Evolutionary conservation across 305 asterid species (phyloP).

Genomic region (Fraxinus platypoda): DNA sequence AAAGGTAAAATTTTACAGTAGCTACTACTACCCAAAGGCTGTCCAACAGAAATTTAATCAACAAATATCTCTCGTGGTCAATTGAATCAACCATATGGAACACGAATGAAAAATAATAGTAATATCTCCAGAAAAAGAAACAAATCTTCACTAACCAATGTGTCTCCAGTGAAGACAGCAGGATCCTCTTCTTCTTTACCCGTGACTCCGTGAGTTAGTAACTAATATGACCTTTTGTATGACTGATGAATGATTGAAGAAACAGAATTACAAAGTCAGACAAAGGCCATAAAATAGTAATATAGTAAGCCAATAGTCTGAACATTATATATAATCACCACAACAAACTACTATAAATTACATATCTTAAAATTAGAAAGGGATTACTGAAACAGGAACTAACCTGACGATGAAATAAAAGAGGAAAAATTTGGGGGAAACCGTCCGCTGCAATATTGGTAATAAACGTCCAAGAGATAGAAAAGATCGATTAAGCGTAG

Average conservation of each 20-base stretch:
- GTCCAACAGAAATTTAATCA: neutral
- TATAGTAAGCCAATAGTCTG: neutral
- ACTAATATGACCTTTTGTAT: slow-evolving; percentile 89
- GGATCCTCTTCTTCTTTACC: slow-evolving; percentile 75
- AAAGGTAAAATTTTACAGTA: neutral
- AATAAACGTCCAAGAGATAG: neutral
- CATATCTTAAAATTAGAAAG: no score
- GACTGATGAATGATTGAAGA: slow-evolving; percentile 50
- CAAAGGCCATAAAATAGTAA: neutral
- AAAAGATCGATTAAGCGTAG: neutral
- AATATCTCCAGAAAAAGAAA: slow-evolving; percentile 10
- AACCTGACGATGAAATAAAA: neutral
- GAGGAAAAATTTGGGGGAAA: neutral
- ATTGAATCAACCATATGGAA: neutral
- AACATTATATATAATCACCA: neutral
- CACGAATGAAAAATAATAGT: neutral
- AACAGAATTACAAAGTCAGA: neutral
- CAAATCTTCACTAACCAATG: slow-evolving; percentile 59
- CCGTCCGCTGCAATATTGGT: neutral
- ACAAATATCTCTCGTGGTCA: neutral
- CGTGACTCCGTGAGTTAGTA: slow-evolving; percentile 83
- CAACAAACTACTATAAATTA: neutral
- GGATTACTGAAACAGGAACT: neutral
- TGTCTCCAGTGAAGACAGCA: slow-evolving; percentile 94
- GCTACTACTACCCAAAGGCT: neutral